Percentiles rank a stretch among this genome's conserved stretches.
Evolutionary conservation across 139 green algal genomes (phyloP).

Genomic region (Mychonastes homosphaera): DNA sequence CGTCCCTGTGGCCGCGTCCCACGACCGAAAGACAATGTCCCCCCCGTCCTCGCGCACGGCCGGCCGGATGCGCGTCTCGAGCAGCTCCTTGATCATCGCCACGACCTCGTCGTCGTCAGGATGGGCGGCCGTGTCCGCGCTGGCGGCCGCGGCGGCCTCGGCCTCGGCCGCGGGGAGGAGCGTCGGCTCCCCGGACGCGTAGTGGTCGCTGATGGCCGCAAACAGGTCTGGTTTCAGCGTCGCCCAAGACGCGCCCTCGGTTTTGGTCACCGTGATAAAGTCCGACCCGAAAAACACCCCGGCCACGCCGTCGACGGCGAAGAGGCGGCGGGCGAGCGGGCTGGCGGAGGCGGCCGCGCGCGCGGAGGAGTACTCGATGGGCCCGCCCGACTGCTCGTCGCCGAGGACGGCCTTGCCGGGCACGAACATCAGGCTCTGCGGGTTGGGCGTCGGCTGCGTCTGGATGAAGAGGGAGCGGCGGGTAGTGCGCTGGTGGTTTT

Average conservation of each 20-base stretch:
- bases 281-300: constrained; percentile 91
- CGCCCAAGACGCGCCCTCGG: constrained; percentile 56
- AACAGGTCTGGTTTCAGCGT: constrained; percentile 89
- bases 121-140: constrained; percentile 48
- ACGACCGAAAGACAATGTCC: constrained; percentile 86
- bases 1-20: constrained; percentile 73
- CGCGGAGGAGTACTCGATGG: constrained; percentile 60
- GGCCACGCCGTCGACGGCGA: constrained; percentile 73
- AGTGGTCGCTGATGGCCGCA: constrained; percentile 94
- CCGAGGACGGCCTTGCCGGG: constrained; percentile 73
- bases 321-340: constrained; percentile 80
- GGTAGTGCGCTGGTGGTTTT: too few species aligned
- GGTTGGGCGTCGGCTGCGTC: constrained; percentile 92
- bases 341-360: constrained; percentile 69
- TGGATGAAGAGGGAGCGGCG: constrained; percentile 87
- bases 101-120: constrained; percentile 79
- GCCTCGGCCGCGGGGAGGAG: constrained; percentile 45
- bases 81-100: constrained; percentile 99
- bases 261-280: constrained; percentile 97
- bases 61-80: constrained; percentile 95
- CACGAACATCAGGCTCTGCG: constrained; percentile 93
- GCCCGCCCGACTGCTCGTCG: constrained; percentile 2
- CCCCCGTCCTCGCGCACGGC: constrained; percentile 92
- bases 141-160: constrained; percentile 28
- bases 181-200: constrained; percentile 55